phyloP scores from a whole-genome alignment of 2,329 filamentous ascomycete genomes.

The Fusarium annulatum region DNA sequence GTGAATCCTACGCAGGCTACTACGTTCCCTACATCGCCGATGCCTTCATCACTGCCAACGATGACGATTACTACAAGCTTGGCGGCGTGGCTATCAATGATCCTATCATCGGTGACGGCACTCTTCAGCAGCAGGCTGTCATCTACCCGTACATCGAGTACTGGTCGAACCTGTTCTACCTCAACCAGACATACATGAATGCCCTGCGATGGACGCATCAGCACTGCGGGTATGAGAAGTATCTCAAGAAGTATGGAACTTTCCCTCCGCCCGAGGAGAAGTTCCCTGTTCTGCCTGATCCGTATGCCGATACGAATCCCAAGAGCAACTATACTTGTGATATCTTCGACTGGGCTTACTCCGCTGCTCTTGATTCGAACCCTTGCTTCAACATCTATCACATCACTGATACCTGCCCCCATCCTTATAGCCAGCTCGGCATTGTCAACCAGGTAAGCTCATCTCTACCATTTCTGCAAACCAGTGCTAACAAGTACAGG shows the following conservation, averaged over 20 bases:
- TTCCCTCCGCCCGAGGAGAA: constrained; percentile 73
- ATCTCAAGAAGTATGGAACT: constrained; percentile 68
- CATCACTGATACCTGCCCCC: constrained; percentile 76
- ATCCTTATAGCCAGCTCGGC: constrained; percentile 75
- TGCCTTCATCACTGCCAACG: constrained; percentile 75
- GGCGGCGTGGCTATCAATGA: constrained; percentile 79
- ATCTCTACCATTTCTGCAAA: accelerated
- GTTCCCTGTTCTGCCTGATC: constrained; percentile 58
- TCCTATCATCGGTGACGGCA: constrained; percentile 68
- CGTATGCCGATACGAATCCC: constrained; percentile 45
- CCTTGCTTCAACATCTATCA: constrained; percentile 86
- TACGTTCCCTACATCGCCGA: constrained; percentile 79
- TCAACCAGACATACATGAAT: constrained; percentile 69
- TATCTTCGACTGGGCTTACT: constrained; percentile 66
- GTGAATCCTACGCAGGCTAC: constrained; percentile 75
- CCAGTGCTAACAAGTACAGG: constrained; percentile 37
- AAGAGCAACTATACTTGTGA: constrained; percentile 61
- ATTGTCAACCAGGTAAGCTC: constrained; percentile 66
- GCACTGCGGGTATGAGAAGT: constrained; percentile 71
- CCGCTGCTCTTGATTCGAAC: constrained; percentile 68
- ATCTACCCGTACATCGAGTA: constrained; percentile 70
- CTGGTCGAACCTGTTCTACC: constrained; percentile 68
- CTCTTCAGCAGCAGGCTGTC: constrained; percentile 58
- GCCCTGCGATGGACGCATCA: constrained; percentile 63
- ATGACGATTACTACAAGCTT: constrained; percentile 75